Base-by-base conservation (phyloP, 75 land plant species). In the Sequoia sempervirens region DNA sequence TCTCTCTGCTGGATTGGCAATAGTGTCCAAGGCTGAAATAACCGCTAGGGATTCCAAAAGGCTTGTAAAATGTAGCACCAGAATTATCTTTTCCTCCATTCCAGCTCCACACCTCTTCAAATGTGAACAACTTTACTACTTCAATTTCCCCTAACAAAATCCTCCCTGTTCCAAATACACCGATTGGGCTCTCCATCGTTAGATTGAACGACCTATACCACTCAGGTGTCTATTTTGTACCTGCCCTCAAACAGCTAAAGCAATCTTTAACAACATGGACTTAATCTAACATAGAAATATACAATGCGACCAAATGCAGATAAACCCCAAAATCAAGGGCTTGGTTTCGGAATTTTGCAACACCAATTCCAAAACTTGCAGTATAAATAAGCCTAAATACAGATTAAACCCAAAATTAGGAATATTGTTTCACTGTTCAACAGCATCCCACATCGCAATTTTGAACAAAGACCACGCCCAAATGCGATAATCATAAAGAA, bases 1-100 rank as follows among this genome's bases (percentile, higher is more conserved):
- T 61, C 12, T 84, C 79, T 75, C 79, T 68, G 61, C 32, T 86
- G 32, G 87, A 30, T 68, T 87, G 88, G 23, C 79, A 72, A 54
- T 81, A 80, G 64, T 83, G 58, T 43, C 89, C 85, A 36, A 88
- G 85, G 58, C 52, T 28, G 53, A 41, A 80, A 54, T 61, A 88
- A 13, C 89, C 89, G 0, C 23, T 3, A 4, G 89, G 89, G 30
- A 88, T 47, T 9, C 83, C 80, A 26, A 87, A 85, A 32, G 89
- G 89, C 82, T 84, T 88, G 86, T 83, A 88, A 80, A 88, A 87
- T 46, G 85, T 79, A 28, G 80, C 89, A 40, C 88, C 88, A 80
- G 73, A 17, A 75, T 86, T 61, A 47, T 72, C 83, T 4, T 50
- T 45, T 32, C 87, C 88, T 38, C 88, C 88, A 52, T 81, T 83